Base-by-base conservation (phyloP, 768 basidiomycete genomes). In the Mycena belliarum region DNA sequence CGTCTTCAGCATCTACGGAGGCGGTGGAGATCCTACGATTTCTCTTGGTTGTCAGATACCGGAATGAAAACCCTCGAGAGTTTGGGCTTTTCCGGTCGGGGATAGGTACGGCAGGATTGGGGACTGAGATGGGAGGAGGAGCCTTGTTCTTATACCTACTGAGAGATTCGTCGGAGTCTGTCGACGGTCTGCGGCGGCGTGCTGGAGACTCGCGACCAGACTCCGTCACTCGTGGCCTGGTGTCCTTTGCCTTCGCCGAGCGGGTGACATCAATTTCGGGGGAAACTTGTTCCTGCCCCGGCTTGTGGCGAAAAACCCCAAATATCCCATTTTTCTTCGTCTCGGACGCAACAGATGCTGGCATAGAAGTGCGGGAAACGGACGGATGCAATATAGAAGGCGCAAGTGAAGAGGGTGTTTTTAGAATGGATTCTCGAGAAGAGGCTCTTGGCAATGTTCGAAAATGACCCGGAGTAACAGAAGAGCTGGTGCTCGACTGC, bases 1-100 rank as follows among this genome's bases (percentile, higher is more conserved):
- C 91, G 65, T 91, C 84, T 63, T 85, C 81, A 24, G 89, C 91
- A 68, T 93, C 91, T 29, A 89, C 75, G 40, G 91, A 93, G 32
- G 85, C 85, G 35, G 82, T 79, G 16, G 91, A 92, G 40, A 92
- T 75, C 8, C 87, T 85, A 29, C 86, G 82, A 68, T 86, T 78
- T 65, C 82, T 78, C 66, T 81, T 85, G 37, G 76, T 76, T 23
- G 73, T 74, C 61, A 89, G 62, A 64, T 89, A 79, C 42, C 83
- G 82, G 70, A 89, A 88, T 0, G 88, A 82, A 63, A 86, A 85
- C 21, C 83, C 76, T 51, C 78, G 81, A 29, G 79, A 70, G 20
- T 72, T 73, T 11, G 75, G 66, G 55, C 76, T 75, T 52, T 72
- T 79, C 32, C 75, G 72, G 41, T 74, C 75, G 20, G 74, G 59